Base-by-base conservation (phyloP, 768 basidiomycete species). In the Rhizopogon vinicolor region DNA sequence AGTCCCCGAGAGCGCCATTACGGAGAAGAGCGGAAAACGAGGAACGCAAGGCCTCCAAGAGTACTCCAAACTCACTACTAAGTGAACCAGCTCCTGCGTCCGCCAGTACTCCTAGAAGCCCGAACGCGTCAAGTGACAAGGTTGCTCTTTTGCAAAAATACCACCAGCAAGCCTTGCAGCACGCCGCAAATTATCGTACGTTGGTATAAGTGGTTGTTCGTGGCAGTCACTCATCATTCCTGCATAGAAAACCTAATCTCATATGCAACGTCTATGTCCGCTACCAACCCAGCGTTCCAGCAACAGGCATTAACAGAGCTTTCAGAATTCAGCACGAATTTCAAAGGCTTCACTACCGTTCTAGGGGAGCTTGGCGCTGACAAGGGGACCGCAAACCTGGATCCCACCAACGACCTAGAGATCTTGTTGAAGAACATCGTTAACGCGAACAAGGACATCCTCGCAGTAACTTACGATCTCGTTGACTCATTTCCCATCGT, bases 361-460 rank as follows among this genome's bases (percentile, higher is more conserved):
- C 61, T 76, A 28, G 62, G 48, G 10, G 59, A 62, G 39, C 60
- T 73, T 29, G 67, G 61, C 7, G 57, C 64, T 16, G 76, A 77
- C 62, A 79, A 80, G 51, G 83, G 84, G 16, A 72, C 81, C 35
- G 77, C 70, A 28, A 73, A 80, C 68, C 83, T 81, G 62, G 75
- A 86, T 63, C 44, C 49, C 4, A 64, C 61, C 29, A 71, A 76
- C 60, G 63, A 66, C 28, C 42, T 84, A 4, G 78, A 87, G 62
- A 75, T 66, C 1, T 37, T 78, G 18, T 55, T 87, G 46, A 84
- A 85, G 65, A 63, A 77, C 16, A 39, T 77, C 10, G 61, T 83
- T 62, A 78, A 85, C 62, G 51, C 67, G 33, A 62, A 72, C 70
- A 87, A 87, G 67, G 58, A 78, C 33, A 52, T 67, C 5, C 68